Base-by-base conservation (phyloP, 2,329 filamentous ascomycete genomes). In the Neofusicoccum laricinum region DNA sequence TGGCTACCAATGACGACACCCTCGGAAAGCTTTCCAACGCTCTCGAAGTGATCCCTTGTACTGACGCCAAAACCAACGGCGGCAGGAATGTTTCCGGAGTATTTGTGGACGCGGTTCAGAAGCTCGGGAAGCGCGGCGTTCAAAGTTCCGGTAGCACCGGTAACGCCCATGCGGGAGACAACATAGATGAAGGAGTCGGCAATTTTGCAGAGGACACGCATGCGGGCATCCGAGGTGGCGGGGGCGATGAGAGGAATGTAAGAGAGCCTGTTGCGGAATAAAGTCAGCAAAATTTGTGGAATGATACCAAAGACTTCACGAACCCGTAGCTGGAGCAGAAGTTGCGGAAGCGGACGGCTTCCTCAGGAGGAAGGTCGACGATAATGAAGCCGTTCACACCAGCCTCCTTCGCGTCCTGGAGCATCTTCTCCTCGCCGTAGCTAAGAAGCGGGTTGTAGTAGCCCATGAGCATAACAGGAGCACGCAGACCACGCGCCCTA, bases 131-230 rank as follows among this genome's bases (percentile, higher is more conserved):
- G 86, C 65, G 90, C 89, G 49, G 88, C 84, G 77, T 92, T 97
- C 72, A 99, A 81, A 30, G 88, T 88, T 38, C 93, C 93, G 0
- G 88, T 89, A 14, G 93, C 95, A 71, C 95, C 95, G 10, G 95
- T 99, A 64, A 98, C 94, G 71, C 95, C 95, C 90, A 97, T 96
- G 71, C 94, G 86, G 30, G 94, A 98, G 64, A 99, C 95, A 67
- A 99, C 93, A 77, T 99, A 99, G 80, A 99, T 96, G 82, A 98
- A 99, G 3, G 93, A 97, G 79, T 98, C 94, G 73, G 95, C 95
- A 68, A 99, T 94, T 77, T 92, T 88, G 86, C 95, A 99, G 12
- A 99, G 89, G 45, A 97, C 85, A 80, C 91, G 94, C 93, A 99
- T 97, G 72, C 95, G 91, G 68, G 87, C 84, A 71, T 97, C 93